Evolutionary conservation across 2,329 filamentous ascomycete species (phyloP).

Genomic region (Beauveria sp.): DNA sequence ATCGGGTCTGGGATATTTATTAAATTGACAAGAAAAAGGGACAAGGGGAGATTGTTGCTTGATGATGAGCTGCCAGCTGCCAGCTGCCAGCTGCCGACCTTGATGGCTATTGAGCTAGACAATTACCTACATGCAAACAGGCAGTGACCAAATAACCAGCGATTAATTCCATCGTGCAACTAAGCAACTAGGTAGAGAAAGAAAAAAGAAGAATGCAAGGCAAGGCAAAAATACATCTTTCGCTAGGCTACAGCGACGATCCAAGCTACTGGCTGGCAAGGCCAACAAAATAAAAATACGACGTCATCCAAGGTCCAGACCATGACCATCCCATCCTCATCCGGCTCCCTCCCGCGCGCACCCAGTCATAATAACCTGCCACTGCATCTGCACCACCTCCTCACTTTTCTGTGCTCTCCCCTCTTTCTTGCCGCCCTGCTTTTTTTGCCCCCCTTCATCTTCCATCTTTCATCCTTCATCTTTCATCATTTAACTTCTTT

Average conservation of each 20-base stretch:
- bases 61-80: background rate
- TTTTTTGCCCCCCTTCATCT: background rate
- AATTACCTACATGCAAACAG: too few species aligned
- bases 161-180: too few species aligned
- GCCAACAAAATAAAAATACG: background rate
- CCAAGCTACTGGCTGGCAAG: background rate
- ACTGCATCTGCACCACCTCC: background rate
- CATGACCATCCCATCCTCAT: slow-evolving; percentile 2
- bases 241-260: background rate
- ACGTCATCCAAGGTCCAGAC: background rate
- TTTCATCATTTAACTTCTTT: background rate
- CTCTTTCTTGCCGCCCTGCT: background rate
- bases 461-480: background rate
- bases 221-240: too few species aligned
- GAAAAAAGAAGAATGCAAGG: too few species aligned
- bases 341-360: slow-evolving; percentile 1
- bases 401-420: background rate
- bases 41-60: background rate
- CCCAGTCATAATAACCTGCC: background rate
- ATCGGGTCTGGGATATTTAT: too few species aligned
- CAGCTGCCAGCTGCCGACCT: background rate
- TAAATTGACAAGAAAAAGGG: background rate
- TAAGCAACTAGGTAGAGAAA: too few species aligned
- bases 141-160: too few species aligned
- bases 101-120: background rate